Evolutionary conservation across 306 rosid species (phyloP), one percentile per base, ranked within the genome.

Genomic region (Quercus suber): DNA sequence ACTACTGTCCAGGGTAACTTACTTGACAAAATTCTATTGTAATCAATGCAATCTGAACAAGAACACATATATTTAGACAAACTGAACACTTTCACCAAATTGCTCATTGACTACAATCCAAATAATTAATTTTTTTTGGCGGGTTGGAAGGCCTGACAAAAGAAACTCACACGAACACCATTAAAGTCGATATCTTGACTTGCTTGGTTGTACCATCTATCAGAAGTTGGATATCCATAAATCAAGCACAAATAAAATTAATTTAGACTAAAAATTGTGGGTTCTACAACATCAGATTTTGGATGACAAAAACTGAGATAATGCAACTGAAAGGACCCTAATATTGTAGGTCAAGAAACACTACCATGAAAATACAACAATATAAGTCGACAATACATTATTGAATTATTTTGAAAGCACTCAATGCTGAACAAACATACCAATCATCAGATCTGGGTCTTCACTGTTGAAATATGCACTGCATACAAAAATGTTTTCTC

Each of bases 201-300:
- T 31, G 79, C 67, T 56, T 56, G 75, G 53, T 78, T 75, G 28
- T 37, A 60, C 67, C 73, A 60, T 69, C 27, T 53, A 56, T 87
- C 73, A 52, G 84, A 73, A 55, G 59, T 74, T 73, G 84, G 72
- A 77, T 79, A 79, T 74, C 88, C 90, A 81, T 84, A 89, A 80
- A 87, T 85, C 78, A 89, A 82, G 88, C 86, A 85, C 82, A 89
- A 79, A 83, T 87, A 58, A n/a, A 45, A 9, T 49, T 31, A 31
- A 45, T 9, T 45, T 45, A 8, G 52, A 10, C 11, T 45, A 4
- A 45, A 9, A 45, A 45, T 45, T 45, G 14, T 61, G 25, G 71
- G 21, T 65, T 65, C 71, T 18, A 20, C 8, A 35, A 35, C 71
- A 33, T 33, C 15, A 21, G 19, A 18, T 17, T 31, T 31, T 20